phyloP scores from a whole-genome alignment of 352 stramenopile genomes.

The Phytophthora parvispora region DNA sequence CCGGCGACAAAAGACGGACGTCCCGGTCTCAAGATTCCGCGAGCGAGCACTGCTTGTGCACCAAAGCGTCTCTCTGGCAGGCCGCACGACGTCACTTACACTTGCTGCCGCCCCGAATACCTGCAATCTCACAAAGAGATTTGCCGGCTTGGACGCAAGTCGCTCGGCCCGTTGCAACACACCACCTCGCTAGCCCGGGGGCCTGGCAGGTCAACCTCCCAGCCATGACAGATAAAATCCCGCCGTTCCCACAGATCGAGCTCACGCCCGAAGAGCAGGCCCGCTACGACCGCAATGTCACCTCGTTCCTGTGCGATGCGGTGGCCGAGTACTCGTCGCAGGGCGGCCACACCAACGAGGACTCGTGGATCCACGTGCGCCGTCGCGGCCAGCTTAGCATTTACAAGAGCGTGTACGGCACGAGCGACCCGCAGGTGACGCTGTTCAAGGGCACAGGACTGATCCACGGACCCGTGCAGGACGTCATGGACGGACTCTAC shows the following conservation, averaged over 20 bases:
- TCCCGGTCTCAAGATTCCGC: slow-evolving; percentile 35
- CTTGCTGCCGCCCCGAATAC: slow-evolving; percentile 13
- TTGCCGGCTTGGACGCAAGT: slow-evolving; percentile 31
- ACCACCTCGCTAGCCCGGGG: slow-evolving; percentile 3
- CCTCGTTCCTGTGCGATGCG: slow-evolving; percentile 47
- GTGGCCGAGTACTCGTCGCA: slow-evolving; percentile 49
- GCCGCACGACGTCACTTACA: slow-evolving; percentile 15
- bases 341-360: slow-evolving; percentile 38
- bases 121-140: slow-evolving; percentile 40
- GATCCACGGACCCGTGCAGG: slow-evolving; percentile 43
- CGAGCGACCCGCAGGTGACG: slow-evolving; percentile 49
- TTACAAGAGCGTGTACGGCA: slow-evolving; percentile 58
- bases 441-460: slow-evolving; percentile 50
- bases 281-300: slow-evolving; percentile 48
- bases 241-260: slow-evolving; percentile 45
- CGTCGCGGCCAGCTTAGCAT: slow-evolving; percentile 47
- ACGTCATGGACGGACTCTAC: slow-evolving; percentile 64
- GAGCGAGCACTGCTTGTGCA: slow-evolving; percentile 24
- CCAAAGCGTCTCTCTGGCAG: slow-evolving; percentile 30
- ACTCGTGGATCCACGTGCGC: slow-evolving; percentile 55
- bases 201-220: not conserved
- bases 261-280: slow-evolving; percentile 44
- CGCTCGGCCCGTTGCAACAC: not conserved
- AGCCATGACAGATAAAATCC: slow-evolving; percentile 39
- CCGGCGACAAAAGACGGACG: slow-evolving; percentile 39